A percentile compares a stretch with the other conserved stretches of the same genome.
phyloP scores from a whole-genome alignment of 148 eudicot genomes.

The Drosera capensis region DNA sequence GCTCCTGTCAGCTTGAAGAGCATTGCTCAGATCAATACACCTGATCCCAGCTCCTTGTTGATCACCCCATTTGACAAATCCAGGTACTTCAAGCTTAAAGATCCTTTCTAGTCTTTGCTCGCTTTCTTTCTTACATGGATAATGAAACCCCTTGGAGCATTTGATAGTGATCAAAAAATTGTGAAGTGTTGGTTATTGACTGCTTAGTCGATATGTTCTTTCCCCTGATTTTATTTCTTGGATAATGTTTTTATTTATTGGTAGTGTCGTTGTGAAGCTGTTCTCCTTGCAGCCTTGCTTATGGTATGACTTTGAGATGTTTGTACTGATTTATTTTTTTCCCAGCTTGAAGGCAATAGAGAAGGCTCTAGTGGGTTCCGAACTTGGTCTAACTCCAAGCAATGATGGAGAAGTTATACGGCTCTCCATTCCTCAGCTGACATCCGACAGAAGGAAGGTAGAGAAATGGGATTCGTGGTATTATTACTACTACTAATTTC shows the following conservation, averaged over 20 bases:
- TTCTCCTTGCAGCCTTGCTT: too few relatives aligned
- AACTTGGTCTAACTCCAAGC: constrained; percentile 71
- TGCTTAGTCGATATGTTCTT: too few relatives aligned
- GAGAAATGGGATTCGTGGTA: background rate
- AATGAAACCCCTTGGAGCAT: too few relatives aligned
- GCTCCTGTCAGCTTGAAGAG: constrained; percentile 80
- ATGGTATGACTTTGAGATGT: too few relatives aligned
- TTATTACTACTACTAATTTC: too few relatives aligned
- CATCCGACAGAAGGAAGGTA: constrained; percentile 95
- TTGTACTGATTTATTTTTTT: constrained; percentile 4
- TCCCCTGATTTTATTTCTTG: too few relatives aligned
- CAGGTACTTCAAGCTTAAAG: constrained; percentile 29
- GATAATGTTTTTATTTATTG: too few relatives aligned
- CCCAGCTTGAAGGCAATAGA: constrained; percentile 86
- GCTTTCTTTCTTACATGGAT: background rate
- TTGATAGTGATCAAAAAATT: too few relatives aligned
- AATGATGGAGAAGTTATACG: constrained; percentile 95
- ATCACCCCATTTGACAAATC: constrained; percentile 92
- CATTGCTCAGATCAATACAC: constrained; percentile 87
- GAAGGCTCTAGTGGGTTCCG: constrained; percentile 83
- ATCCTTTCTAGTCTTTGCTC: background rate
- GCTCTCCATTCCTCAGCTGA: constrained; percentile 68
- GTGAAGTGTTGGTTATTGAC: too few relatives aligned
- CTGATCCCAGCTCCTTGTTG: constrained; percentile 76
- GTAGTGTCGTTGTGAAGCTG: too few relatives aligned